Conservation (phyloP, 768 basidiomycete species). For the Jaapia argillacea region DNA sequence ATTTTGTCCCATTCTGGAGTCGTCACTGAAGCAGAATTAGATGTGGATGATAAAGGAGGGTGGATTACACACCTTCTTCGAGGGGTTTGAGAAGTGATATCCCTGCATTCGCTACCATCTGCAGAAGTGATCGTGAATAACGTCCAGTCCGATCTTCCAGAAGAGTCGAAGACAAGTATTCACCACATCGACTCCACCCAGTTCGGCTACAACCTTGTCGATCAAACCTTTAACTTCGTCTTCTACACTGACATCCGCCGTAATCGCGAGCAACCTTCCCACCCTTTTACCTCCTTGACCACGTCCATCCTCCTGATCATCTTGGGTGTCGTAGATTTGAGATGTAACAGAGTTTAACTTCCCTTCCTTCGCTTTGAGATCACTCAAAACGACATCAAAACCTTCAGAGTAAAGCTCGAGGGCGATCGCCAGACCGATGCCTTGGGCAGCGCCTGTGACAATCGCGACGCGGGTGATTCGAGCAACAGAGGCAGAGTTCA, state of each 20-base stretch:
- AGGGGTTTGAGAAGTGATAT: conserved; percentile 8
- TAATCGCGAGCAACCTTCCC: conserved; percentile 5
- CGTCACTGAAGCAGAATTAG: conserved; percentile 1
- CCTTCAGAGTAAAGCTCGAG: too few relatives aligned
- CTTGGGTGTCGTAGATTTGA: too few relatives aligned
- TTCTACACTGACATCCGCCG: conserved; percentile 8
- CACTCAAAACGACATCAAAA: too few relatives aligned
- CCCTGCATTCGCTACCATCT: conserved; percentile 40
- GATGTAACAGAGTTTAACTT: too few relatives aligned
- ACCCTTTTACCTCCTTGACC: conserved; percentile 14
- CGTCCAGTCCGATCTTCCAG: background rate
- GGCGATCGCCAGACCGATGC: too few relatives aligned
- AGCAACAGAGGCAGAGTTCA: too few relatives aligned
- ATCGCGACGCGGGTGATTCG: too few relatives aligned
- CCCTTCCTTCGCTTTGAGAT: too few relatives aligned
- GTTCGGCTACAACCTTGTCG: conserved; percentile 2
- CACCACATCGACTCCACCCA: conserved; percentile 11
- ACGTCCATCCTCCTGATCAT: conserved; percentile 18
- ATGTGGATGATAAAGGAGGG: background rate
- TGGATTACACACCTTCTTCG: background rate
- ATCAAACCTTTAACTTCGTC: conserved; percentile 10
- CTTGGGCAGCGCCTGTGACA: too few relatives aligned
- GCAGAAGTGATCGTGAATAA: background rate
- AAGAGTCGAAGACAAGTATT: background rate
- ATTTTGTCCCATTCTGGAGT: conserved; percentile 17